Percentiles rank a stretch among this genome's conserved stretches.
phyloP scores from a whole-genome alignment of 352 stramenopile genomes.

The Pelagophyceae sp. region DNA sequence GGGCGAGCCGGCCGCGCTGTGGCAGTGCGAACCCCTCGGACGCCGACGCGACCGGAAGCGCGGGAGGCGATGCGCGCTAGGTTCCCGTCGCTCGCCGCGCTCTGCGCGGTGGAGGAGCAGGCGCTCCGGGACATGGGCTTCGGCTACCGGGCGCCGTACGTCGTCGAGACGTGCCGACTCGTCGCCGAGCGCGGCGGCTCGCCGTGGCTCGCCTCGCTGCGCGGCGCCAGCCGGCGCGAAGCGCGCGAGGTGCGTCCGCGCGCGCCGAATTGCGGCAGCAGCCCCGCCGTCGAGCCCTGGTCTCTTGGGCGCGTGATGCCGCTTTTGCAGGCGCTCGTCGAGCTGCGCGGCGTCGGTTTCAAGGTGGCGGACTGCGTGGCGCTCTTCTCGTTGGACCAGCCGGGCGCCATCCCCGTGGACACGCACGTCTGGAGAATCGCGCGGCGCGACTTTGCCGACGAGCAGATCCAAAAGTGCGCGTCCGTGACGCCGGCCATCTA shows the following conservation, averaged over 20 bases:
- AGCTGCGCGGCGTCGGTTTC: constrained; percentile 68
- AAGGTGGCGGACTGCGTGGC: constrained; percentile 96
- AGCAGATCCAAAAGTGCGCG: constrained; percentile 43
- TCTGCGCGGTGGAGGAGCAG: constrained; percentile 59
- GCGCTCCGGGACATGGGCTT: constrained; percentile 51
- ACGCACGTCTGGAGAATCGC: constrained; percentile 92
- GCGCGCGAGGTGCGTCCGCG: too few relatives aligned
- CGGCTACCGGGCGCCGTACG: constrained; percentile 74
- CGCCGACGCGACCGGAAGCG: neutral
- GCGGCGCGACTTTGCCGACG: constrained; percentile 62
- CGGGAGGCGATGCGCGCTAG: constrained; percentile 19
- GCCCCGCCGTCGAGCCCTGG: too few relatives aligned
- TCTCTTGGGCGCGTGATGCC: too few relatives aligned
- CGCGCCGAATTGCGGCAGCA: too few relatives aligned
- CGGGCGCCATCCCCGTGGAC: constrained; percentile 87
- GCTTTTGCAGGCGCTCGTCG: constrained; percentile 42
- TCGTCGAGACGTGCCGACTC: constrained; percentile 65
- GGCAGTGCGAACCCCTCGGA: constrained; percentile 9
- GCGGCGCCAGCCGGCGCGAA: constrained; percentile 19
- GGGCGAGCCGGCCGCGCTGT: too few relatives aligned
- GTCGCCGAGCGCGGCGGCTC: constrained; percentile 54
- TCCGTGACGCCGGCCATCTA: constrained; percentile 49
- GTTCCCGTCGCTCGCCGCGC: constrained; percentile 72
- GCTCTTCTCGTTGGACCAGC: constrained; percentile 85
- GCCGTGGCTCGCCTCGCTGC: constrained; percentile 52